Conservation (phyloP, 1,139 yeast genomes). For the Candida albicans region DNA sequence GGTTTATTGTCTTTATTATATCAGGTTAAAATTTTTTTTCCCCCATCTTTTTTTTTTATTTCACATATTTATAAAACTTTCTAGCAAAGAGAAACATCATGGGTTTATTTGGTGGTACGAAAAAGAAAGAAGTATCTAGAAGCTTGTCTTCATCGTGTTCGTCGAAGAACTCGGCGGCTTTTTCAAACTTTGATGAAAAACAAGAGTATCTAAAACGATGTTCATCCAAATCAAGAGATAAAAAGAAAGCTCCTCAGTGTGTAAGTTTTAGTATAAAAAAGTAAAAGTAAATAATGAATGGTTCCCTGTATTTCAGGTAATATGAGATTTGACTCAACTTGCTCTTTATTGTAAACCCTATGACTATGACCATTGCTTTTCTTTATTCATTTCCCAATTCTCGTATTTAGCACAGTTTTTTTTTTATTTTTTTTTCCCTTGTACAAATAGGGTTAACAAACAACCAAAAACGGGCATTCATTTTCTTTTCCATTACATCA, state of each 20-base stretch:
- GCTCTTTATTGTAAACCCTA: no score
- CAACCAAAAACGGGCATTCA: no score
- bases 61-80: background rate
- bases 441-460: no score
- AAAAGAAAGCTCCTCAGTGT: conserved; percentile 28
- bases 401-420: no score
- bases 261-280: conserved; percentile 43
- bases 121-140: conserved; percentile 6
- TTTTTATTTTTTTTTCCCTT: no score
- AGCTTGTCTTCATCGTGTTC: conserved; percentile 8
- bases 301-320: background rate
- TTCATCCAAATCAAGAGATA: conserved; percentile 24
- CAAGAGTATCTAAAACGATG: conserved; percentile 45
- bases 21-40: background rate
- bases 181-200: conserved; percentile 12
- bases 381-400: no score
- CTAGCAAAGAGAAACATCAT: background rate
- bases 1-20: background rate
- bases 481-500: no score
- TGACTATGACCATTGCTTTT: no score
- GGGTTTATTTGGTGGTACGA: conserved; percentile 5
- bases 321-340: background rate
- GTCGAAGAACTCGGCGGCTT: conserved; percentile 1
- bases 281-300: conserved; percentile 1
- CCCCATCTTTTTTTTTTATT: background rate